These are phyloP conservation scores for Trametes punicea DNA, from an alignment of 768 basidiomycete species.

Conservation along the genomic window DNA sequence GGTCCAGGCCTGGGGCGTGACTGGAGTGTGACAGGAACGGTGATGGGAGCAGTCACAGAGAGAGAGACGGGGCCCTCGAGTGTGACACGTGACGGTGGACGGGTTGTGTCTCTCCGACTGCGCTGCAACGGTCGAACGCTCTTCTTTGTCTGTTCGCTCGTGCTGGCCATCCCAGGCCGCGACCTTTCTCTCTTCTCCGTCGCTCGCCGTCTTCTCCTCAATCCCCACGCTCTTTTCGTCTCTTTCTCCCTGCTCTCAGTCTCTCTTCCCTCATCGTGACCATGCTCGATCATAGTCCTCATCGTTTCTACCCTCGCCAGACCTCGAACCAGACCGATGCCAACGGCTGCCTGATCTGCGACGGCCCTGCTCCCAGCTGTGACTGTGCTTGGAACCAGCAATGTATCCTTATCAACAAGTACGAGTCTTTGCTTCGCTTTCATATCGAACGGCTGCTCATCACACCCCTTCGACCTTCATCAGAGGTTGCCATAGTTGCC, in stretches of 20 bases:
- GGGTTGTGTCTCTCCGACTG: too few relatives aligned
- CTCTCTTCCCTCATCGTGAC: background rate
- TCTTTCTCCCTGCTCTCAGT: slow-evolving; percentile 9
- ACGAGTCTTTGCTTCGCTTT: slow-evolving; percentile 20
- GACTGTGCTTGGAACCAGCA: slow-evolving; percentile 50
- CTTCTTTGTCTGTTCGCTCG: slow-evolving; percentile 20
- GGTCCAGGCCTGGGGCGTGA: slow-evolving; percentile 3
- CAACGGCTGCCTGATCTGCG: slow-evolving; percentile 47
- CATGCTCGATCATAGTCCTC: slow-evolving; percentile 17
- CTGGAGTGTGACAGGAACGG: slow-evolving; percentile 13
- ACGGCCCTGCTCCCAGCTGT: slow-evolving; percentile 48
- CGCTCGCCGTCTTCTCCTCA: slow-evolving; percentile 2
- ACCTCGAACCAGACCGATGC: slow-evolving; percentile 16
- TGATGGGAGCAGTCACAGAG: slow-evolving; percentile 10
- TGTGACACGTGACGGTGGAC: background rate
- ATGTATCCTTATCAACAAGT: slow-evolving; percentile 64
- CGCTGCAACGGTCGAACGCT: slow-evolving; percentile 2
- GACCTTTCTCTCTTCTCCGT: slow-evolving; percentile 6
- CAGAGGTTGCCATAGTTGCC: slow-evolving; percentile 61
- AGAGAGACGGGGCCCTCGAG: background rate
- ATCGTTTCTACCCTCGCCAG: slow-evolving; percentile 19
- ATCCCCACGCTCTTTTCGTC: slow-evolving; percentile 27
- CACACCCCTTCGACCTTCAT: slow-evolving; percentile 6
- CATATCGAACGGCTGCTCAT: background rate
- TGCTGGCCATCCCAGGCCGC: slow-evolving; percentile 32